Percentiles rank a stretch among this genome's conserved stretches.
These are phyloP conservation scores for Candida fluviatilis DNA, from an alignment of 805 yeast genomes.

Conservation along the genomic window DNA sequence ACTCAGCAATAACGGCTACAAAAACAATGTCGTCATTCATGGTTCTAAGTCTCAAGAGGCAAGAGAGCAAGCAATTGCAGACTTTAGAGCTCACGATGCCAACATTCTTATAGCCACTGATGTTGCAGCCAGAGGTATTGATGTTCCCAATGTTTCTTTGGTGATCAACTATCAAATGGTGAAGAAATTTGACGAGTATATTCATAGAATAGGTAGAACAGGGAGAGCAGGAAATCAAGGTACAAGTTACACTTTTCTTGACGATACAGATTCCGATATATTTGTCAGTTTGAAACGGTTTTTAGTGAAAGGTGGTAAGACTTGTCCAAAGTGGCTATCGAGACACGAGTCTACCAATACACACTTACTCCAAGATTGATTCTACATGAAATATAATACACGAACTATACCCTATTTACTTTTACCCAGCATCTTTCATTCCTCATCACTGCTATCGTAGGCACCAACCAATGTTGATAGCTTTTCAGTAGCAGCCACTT, in stretches of 20 bases:
- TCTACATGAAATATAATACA: neutral
- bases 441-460: constrained; percentile 9
- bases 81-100: constrained; percentile 51
- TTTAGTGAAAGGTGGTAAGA: constrained; percentile 32
- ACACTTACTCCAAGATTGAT: constrained; percentile 13
- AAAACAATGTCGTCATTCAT: constrained; percentile 61
- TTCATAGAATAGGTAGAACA: constrained; percentile 94
- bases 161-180: constrained; percentile 89
- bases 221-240: constrained; percentile 92
- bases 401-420: neutral
- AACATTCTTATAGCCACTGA: constrained; percentile 85
- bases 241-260: constrained; percentile 67
- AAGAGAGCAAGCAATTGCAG: constrained; percentile 71
- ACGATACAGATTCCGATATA: constrained; percentile 49
- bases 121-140: constrained; percentile 94
- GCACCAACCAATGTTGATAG: constrained; percentile 4
- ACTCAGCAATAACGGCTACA: constrained; percentile 43
- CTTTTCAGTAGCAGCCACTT: neutral
- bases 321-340: constrained; percentile 16
- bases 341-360: constrained; percentile 12
- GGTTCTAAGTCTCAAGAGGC: constrained; percentile 84
- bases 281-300: constrained; percentile 49
- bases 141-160: constrained; percentile 78
- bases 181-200: constrained; percentile 70
- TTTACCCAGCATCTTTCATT: constrained; percentile 3